Conservation (phyloP, 768 basidiomycete genomes). For the Amanita rimosa region DNA sequence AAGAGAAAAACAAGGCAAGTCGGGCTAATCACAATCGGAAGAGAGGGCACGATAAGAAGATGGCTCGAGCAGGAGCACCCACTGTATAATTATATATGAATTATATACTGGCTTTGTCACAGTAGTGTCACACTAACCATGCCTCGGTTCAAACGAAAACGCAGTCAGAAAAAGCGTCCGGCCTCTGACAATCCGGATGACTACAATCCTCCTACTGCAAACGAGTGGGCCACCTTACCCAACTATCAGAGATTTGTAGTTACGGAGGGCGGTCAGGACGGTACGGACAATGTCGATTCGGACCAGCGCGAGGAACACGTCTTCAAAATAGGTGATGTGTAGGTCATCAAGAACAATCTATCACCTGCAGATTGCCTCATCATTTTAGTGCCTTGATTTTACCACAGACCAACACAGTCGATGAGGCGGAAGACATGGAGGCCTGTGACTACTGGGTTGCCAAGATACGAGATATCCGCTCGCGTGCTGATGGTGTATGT, state of each 20-base stretch:
- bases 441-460: constrained; percentile 40
- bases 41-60: constrained; percentile 83
- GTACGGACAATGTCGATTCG: constrained; percentile 15
- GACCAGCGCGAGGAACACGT: constrained; percentile 12
- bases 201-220: constrained; percentile 8
- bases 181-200: neutral
- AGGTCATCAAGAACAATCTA: constrained; percentile 7
- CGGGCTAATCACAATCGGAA: constrained; percentile 66
- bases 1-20: constrained; percentile 69
- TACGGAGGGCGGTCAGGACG: constrained; percentile 5
- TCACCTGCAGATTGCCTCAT: neutral
- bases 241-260: constrained; percentile 16
- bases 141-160: neutral
- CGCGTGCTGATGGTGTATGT: constrained; percentile 18
- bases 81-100: too few relatives aligned
- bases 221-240: constrained; percentile 10
- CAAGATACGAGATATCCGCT: constrained; percentile 34
- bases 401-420: constrained; percentile 20
- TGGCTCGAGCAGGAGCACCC: constrained; percentile 46
- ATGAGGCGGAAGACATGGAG: constrained; percentile 13
- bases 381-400: constrained; percentile 29
- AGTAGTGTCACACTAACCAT: neutral
- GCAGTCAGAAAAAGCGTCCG: neutral
- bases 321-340: constrained; percentile 26
- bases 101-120: too few relatives aligned